Conservation (phyloP, 2,329 filamentous ascomycete genomes). For the Zasmidium cellare region DNA sequence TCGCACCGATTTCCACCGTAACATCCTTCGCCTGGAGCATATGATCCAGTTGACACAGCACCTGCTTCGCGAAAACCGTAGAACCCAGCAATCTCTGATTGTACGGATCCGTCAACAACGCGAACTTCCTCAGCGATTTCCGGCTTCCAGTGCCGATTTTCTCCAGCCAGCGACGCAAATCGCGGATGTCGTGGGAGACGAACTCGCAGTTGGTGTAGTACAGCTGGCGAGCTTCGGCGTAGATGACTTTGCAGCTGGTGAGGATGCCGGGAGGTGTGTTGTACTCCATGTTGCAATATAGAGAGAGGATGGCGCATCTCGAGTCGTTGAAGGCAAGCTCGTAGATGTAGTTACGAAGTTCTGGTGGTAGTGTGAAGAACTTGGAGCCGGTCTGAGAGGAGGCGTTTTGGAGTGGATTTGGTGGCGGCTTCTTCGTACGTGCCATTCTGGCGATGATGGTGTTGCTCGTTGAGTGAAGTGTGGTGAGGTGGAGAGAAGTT, state of each 20-base stretch:
- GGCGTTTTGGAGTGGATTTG: neutral
- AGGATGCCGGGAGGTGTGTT: neutral
- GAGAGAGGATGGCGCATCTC: neutral
- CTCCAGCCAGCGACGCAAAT: neutral
- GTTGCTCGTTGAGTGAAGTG: neutral
- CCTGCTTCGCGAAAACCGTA: neutral
- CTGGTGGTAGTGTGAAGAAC: neutral
- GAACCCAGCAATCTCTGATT: neutral
- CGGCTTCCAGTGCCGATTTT: neutral
- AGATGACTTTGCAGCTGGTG: neutral
- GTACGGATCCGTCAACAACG: too few species aligned
- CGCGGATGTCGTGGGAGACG: neutral
- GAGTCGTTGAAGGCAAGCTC: neutral
- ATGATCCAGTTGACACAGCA: neutral
- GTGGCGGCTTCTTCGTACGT: neutral
- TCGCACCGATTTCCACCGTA: neutral
- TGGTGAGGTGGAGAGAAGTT: neutral
- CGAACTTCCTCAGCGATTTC: neutral
- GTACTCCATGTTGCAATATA: neutral
- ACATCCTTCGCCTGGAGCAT: neutral
- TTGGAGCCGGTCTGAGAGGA: neutral
- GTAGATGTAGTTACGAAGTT: neutral
- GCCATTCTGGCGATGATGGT: neutral
- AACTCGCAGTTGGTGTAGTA: neutral
- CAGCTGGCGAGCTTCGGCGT: neutral